Evolutionary conservation across 345 rosid species (phyloP).

Genomic region (Cardamine occulta): DNA sequence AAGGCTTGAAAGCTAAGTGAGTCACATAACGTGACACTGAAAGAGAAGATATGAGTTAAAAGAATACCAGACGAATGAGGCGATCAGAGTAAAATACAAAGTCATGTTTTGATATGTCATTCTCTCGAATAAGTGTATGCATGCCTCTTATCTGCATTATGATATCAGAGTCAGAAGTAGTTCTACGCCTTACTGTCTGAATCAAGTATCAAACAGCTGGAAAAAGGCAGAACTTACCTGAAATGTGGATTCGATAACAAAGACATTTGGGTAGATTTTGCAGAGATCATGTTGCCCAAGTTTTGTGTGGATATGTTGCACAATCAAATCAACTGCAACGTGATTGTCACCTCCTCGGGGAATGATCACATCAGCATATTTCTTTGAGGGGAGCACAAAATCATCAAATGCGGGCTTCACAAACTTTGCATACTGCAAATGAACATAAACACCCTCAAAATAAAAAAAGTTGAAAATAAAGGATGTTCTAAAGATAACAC

Average conservation of each 20-base stretch:
- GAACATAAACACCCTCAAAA: slow-evolving; percentile 30
- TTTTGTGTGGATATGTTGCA: slow-evolving; percentile 91
- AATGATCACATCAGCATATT: slow-evolving; percentile 92
- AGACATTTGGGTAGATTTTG: slow-evolving; percentile 82
- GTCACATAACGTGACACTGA: neutral
- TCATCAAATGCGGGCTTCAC: slow-evolving; percentile 99
- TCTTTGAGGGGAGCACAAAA: slow-evolving; percentile 93
- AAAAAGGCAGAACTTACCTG: slow-evolving; percentile 61
- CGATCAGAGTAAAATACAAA: slow-evolving; percentile 98
- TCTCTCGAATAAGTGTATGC: slow-evolving; percentile 98
- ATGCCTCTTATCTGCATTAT: slow-evolving; percentile 91
- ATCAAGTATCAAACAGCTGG: slow-evolving; percentile 17
- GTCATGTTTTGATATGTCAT: slow-evolving; percentile 94
- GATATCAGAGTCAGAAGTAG: slow-evolving; percentile 34
- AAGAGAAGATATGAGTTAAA: slow-evolving; percentile 13
- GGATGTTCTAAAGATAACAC: slow-evolving; percentile 12
- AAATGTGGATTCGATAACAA: slow-evolving; percentile 84
- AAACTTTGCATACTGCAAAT: slow-evolving; percentile 90
- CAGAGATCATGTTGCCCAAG: slow-evolving; percentile 97
- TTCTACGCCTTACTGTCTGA: neutral
- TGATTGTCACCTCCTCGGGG: slow-evolving; percentile 98
- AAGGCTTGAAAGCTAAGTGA: slow-evolving; percentile 16
- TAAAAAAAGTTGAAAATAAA: slow-evolving; percentile 1
- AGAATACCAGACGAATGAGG: slow-evolving; percentile 85
- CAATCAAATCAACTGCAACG: slow-evolving; percentile 94